Evolutionary conservation across 257 asterid species (phyloP), one percentile per base, ranked within the genome.

Genomic region (Gardenia jasminoides): DNA sequence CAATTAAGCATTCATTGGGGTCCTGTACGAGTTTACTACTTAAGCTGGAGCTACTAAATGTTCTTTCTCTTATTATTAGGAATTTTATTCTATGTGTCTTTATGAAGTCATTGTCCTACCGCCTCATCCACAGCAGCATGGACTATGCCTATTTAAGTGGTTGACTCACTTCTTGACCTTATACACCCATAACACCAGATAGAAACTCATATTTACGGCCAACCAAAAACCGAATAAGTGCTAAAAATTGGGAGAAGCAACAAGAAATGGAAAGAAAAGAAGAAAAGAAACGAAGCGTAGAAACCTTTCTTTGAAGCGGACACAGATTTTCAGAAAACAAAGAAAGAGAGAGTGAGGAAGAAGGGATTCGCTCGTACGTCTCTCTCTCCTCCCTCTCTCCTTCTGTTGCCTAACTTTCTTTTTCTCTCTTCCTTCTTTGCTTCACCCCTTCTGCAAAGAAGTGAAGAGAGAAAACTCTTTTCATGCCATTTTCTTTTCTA

Each of bases 371-470:
- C 79, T 83, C 75, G n/a, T 65, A 44, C 90, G 84, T 80, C 7
- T 62, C 22, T 28, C 69, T 64, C 69, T 26, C 86, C 9, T 85
- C 88, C 81, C 72, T 82, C 80, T 70, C 84, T 69, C 83, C 68
- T 59, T 82, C 77, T 78, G 68, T 72, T 70, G 75, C 83, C 58
- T 47, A 44, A 13, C 70, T 84, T 80, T 80, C 79, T 84, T 62
- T 79, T 84, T 72, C 76, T 72, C 80, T 80, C 90, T 82, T 83
- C 80, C 90, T 88, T 85, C 85, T 86, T 88, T 84, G 90, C 84
- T 90, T 86, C 85, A 90, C 80, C 71, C 74, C 70, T 78, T 54
- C 43, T 78, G 88, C 88, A 81, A 83, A 88, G 87, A 84, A 89
- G 89, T 73, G 90, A 83, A 86, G 87, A 79, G 82, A 80, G 83